These are phyloP conservation scores for Monosporascus sp. DNA, from an alignment of 2,329 filamentous ascomycete genomes.

Conservation along the genomic window DNA sequence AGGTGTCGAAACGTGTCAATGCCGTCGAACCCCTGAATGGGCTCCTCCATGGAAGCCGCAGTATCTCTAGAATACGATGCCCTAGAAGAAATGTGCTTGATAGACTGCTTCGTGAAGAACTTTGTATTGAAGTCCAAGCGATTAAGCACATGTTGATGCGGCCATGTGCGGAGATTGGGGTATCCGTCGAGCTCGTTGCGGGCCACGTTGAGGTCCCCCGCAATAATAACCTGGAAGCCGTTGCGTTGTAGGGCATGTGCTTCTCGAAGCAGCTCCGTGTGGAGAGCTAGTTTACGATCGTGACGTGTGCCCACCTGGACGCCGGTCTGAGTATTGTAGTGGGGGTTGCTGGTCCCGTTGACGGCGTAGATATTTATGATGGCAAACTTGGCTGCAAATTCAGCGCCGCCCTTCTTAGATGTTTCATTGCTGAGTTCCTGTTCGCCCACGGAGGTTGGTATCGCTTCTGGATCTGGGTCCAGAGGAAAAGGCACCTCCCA, in stretches of 20 bases:
- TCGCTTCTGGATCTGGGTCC: not conserved
- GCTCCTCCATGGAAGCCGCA: constrained; percentile 13
- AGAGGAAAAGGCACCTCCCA: constrained; percentile 2
- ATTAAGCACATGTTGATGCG: constrained; percentile 44
- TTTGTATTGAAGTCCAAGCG: constrained; percentile 44
- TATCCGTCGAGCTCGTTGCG: constrained; percentile 26
- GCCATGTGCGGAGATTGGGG: constrained; percentile 40
- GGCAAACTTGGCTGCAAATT: constrained; percentile 27
- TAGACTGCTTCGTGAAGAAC: constrained; percentile 33
- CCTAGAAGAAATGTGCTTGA: constrained; percentile 10
- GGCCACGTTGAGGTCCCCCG: constrained; percentile 31
- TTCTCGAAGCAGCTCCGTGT: constrained; percentile 40
- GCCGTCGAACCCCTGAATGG: constrained; percentile 25
- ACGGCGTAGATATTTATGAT: constrained; percentile 50
- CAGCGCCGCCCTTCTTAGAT: not conserved
- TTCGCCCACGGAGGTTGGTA: not conserved
- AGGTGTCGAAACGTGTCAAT: constrained; percentile 45
- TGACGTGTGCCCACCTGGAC: constrained; percentile 40
- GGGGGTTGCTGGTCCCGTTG: constrained; percentile 45
- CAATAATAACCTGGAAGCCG: constrained; percentile 41
- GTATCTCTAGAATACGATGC: not conserved
- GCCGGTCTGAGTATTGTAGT: constrained; percentile 40
- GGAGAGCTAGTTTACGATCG: constrained; percentile 45
- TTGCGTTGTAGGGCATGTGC: constrained; percentile 33
- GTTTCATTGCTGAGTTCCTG: not conserved